A percentile compares a stretch with the other conserved stretches of the same genome.
phyloP scores from a whole-genome alignment of 768 basidiomycete genomes.

The Amanita fuliginea region DNA sequence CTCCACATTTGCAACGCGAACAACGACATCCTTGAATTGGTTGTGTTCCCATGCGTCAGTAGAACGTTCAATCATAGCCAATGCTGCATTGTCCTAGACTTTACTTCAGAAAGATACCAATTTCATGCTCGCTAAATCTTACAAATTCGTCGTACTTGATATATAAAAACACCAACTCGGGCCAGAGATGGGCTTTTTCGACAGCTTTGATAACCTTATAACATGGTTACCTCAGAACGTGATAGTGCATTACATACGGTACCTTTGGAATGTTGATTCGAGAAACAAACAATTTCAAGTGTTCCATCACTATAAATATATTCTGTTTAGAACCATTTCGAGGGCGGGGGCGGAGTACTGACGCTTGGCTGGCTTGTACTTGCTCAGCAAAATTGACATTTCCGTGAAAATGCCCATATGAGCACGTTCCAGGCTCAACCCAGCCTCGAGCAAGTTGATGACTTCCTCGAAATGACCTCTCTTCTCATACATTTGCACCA shows the following conservation, averaged over 20 bases:
- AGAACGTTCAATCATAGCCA: constrained; percentile 98
- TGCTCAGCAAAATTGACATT: constrained; percentile 83
- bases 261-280: constrained; percentile 96
- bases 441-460: constrained; percentile 84
- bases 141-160: constrained; percentile 97
- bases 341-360: constrained; percentile 18
- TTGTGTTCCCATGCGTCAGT: constrained; percentile 99
- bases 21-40: constrained; percentile 97
- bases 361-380: constrained; percentile 91
- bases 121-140: constrained; percentile 17
- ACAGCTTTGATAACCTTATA: constrained; percentile 77
- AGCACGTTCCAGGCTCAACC: constrained; percentile 91
- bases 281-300: constrained; percentile 90
- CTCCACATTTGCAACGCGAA: constrained; percentile 95
- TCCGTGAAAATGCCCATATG: constrained; percentile 99
- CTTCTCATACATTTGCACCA: constrained; percentile 80
- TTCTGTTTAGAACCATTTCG: background rate
- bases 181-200: constrained; percentile 96
- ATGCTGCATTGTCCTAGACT: constrained; percentile 82
- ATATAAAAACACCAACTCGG: constrained; percentile 96
- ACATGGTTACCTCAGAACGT: background rate
- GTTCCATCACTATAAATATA: constrained; percentile 78
- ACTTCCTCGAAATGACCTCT: constrained; percentile 94
- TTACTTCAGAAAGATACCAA: constrained; percentile 1
- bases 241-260: background rate